Conservation (phyloP, 768 basidiomycete genomes). For the Lanmaoa rubissima region DNA sequence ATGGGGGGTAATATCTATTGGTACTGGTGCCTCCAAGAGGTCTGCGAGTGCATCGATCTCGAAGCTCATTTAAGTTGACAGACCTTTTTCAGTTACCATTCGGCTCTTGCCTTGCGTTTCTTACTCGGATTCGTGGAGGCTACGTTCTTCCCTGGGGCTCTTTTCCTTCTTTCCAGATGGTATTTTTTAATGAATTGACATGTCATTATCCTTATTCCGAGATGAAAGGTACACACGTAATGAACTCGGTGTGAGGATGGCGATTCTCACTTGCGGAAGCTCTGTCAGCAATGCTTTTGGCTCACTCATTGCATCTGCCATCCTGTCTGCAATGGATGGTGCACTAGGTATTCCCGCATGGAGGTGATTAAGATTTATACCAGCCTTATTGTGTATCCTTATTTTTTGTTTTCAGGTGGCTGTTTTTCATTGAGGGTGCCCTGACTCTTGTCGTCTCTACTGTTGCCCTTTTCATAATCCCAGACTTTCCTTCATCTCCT, state of each 20-base stretch:
- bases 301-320: conserved; percentile 72
- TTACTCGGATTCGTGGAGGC: conserved; percentile 70
- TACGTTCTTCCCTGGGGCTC: conserved; percentile 66
- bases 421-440: conserved; percentile 65
- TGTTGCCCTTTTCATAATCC: conserved; percentile 59
- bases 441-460: conserved; percentile 53
- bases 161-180: conserved; percentile 71
- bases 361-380: conserved; percentile 45
- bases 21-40: conserved; percentile 46
- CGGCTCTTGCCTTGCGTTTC: conserved; percentile 68
- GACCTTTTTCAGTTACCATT: conserved; percentile 45
- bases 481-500: conserved; percentile 67
- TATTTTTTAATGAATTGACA: not conserved
- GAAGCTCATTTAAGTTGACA: not conserved
- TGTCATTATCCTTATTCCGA: not conserved
- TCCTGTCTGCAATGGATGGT: conserved; percentile 67
- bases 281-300: conserved; percentile 82
- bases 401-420: conserved; percentile 46
- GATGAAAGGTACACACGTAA: conserved; percentile 49
- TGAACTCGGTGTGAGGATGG: conserved; percentile 67
- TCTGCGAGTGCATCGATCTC: not conserved
- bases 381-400: not conserved
- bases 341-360: conserved; percentile 66
- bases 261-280: conserved; percentile 66
- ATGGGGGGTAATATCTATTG: conserved; percentile 64